Base-by-base conservation (phyloP, 805 yeast genomes). In the Debaryomyces maramus region DNA sequence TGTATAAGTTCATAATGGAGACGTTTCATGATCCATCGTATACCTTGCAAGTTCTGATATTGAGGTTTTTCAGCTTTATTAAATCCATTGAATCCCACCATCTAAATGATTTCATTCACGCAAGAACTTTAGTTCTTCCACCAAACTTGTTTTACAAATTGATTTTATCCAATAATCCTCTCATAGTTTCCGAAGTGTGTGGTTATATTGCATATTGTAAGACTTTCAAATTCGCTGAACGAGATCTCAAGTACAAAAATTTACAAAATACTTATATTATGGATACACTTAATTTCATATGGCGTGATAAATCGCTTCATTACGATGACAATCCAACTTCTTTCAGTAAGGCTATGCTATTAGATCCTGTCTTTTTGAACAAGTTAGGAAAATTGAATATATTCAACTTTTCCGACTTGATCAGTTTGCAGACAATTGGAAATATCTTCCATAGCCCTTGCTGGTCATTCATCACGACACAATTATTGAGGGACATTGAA, bases 271-370 rank as follows among this genome's bases (percentile, higher is more conserved):
- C 78, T 0, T 75, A 71, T 42, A 72, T 80, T 7, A 72, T 77
- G 70, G 85, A 81, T 49, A 51, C 73, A 6, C 67, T 81, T 44
- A 80, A 81, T 41, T 60, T 73, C 10, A 34, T 75, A 0, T 81
- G 85, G 85, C 57, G 83, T 43, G 76, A 78, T 45, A 69, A 65
- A 48, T 76, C 80, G 1, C 72, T 78, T 45, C 65, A 65, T 18
- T 52, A 53, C n/a, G 67, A 56, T 18, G 29, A 19, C 2, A 43
- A 50, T 8, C 43, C 52, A 2, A 54, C 52, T 2, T 51, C 69
- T 0, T 55, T 63, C 5, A 63, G 63, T n/a, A 63, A 58, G 32
- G 77, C 72, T 3, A 63, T 75, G 51, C 54, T 60, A 40, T 53
- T 67, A 24, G 65, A 65, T 14, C 55, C 57, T 1, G 52, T 40